phyloP scores from a whole-genome alignment of 805 yeast species.

The Barnettozyma populi region DNA sequence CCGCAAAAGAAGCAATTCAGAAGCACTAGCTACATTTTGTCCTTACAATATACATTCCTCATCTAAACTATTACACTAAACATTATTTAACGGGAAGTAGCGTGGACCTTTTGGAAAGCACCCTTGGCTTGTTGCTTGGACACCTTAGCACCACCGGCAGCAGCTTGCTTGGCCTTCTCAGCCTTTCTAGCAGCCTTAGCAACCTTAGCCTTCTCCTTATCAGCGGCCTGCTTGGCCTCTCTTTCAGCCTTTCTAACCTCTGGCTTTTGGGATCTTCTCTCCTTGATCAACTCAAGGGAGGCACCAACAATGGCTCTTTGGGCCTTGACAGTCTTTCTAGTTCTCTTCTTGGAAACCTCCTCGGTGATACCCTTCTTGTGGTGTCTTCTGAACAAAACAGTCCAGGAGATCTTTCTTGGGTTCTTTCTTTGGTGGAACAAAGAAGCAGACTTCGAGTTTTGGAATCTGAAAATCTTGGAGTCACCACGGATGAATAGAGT shows the following conservation, averaged over 20 bases:
- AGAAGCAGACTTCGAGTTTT: constrained; percentile 94
- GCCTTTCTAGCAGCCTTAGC: constrained; percentile 94
- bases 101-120: constrained; percentile 94
- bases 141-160: constrained; percentile 68
- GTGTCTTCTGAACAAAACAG: constrained; percentile 98
- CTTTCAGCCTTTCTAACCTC: constrained; percentile 98
- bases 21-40: background rate
- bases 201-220: constrained; percentile 85
- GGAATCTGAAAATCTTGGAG: constrained; percentile 99
- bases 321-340: constrained; percentile 96
- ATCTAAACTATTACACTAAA: constrained; percentile 6
- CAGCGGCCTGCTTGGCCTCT: constrained; percentile 79
- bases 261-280: constrained; percentile 94
- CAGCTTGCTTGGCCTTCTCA: constrained; percentile 78
- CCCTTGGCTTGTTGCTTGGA: constrained; percentile 98
- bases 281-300: constrained; percentile 95
- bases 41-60: constrained; percentile 13
- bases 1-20: constrained; percentile 10
- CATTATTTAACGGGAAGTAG: constrained; percentile 82
- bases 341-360: constrained; percentile 95
- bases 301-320: constrained; percentile 99
- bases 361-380: constrained; percentile 99
- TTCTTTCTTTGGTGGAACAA: constrained; percentile 99
- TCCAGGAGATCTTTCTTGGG: constrained; percentile 99
- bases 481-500: constrained; percentile 98